A percentile compares a stretch with the other conserved stretches of the same genome.
Conservation (phyloP, 495 filamentous ascomycete species). For the Hypoxylon trugodes region DNA sequence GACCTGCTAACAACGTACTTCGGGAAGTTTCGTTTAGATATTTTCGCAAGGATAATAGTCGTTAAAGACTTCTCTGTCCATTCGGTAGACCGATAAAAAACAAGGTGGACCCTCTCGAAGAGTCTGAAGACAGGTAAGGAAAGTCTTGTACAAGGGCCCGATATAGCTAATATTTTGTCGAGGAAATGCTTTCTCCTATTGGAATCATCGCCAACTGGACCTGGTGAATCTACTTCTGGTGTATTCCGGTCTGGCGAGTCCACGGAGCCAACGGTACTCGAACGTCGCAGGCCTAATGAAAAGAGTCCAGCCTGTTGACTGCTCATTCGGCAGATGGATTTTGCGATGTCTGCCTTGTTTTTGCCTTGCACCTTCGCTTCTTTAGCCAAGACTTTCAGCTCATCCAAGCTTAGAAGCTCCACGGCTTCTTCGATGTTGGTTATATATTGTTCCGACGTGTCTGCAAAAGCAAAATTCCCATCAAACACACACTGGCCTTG, state of each 20-base stretch:
- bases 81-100: constrained; percentile 95
- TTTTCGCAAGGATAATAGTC: constrained; percentile 92
- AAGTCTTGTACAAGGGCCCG: constrained; percentile 85
- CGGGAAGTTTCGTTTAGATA: constrained; percentile 86
- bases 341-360: constrained; percentile 83
- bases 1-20: constrained; percentile 90
- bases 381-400: constrained; percentile 85
- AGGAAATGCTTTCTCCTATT: constrained; percentile 57
- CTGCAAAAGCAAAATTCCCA: constrained; percentile 76
- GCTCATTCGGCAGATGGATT: constrained; percentile 74
- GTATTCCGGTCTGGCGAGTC: constrained; percentile 36
- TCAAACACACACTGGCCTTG: constrained; percentile 57
- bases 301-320: constrained; percentile 75
- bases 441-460: constrained; percentile 75
- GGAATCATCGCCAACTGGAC: constrained; percentile 35
- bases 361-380: constrained; percentile 88
- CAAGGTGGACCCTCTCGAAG: constrained; percentile 92
- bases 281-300: constrained; percentile 64
- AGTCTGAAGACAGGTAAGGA: constrained; percentile 76
- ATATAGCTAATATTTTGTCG: constrained; percentile 78
- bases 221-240: constrained; percentile 25
- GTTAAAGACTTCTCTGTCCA: constrained; percentile 98
- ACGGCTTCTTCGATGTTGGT: constrained; percentile 86
- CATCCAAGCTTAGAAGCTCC: constrained; percentile 80
- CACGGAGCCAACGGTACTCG: constrained; percentile 56